Percentiles rank a stretch among this genome's conserved stretches.
These are phyloP conservation scores for Phanerodontia chrysosporium DNA, from an alignment of 768 basidiomycete species.

Conservation along the genomic window DNA sequence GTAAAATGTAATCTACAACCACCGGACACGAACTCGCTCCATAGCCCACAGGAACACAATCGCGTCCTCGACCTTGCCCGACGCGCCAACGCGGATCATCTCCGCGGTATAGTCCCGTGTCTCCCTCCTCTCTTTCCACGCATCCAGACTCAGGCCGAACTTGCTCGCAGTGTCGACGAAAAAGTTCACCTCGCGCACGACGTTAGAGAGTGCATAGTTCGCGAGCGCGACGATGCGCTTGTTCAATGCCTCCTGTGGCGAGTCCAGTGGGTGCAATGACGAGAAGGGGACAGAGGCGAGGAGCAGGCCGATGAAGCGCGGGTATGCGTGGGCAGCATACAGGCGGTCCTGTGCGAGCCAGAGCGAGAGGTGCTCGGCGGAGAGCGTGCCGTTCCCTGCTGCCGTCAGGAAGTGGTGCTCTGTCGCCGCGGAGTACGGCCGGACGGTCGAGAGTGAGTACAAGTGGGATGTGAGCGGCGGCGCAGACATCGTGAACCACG, in stretches of 20 bases:
- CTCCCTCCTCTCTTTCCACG: slow-evolving; percentile 50
- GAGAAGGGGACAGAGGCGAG: slow-evolving; percentile 57
- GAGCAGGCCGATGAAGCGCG: slow-evolving; percentile 63
- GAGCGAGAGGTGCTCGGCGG: slow-evolving; percentile 43
- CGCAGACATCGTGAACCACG: not conserved
- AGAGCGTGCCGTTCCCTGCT: slow-evolving; percentile 51
- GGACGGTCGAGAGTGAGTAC: slow-evolving; percentile 29
- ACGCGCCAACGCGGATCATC: slow-evolving; percentile 50
- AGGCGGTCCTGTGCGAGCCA: slow-evolving; percentile 74
- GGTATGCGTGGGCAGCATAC: slow-evolving; percentile 73
- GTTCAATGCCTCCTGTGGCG: slow-evolving; percentile 33
- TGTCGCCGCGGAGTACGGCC: slow-evolving; percentile 44
- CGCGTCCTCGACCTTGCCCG: slow-evolving; percentile 52
- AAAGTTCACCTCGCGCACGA: slow-evolving; percentile 55
- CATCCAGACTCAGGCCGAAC: slow-evolving; percentile 42
- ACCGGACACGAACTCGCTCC: slow-evolving; percentile 53
- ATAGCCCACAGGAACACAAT: slow-evolving; percentile 76
- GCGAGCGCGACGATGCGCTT: slow-evolving; percentile 44
- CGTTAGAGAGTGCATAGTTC: slow-evolving; percentile 50
- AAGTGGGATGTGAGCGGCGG: slow-evolving; percentile 30
- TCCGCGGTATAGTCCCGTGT: slow-evolving; percentile 72
- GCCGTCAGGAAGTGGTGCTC: slow-evolving; percentile 55
- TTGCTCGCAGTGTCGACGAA: slow-evolving; percentile 48
- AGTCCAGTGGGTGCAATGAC: slow-evolving; percentile 26
- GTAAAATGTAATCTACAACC: too few relatives aligned